A percentile compares a stretch with the other conserved stretches of the same genome.
phyloP scores from a whole-genome alignment of 371 early-diverging fungal genomes.

The Dinochytrium kinnereticum region DNA sequence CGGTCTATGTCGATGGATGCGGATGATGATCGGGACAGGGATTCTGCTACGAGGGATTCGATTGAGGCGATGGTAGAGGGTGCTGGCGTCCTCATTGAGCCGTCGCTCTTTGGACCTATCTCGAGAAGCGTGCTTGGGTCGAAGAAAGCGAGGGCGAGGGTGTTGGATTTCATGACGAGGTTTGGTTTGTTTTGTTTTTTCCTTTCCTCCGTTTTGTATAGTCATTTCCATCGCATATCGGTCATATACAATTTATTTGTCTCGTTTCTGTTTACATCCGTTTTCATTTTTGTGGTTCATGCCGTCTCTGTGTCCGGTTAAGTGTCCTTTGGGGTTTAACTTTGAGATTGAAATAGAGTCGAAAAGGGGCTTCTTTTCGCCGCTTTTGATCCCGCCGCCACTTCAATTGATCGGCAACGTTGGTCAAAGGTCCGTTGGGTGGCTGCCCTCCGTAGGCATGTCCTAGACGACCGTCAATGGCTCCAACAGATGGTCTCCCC shows the following conservation, averaged over 20 bases:
- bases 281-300: not conserved
- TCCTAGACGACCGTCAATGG: slow-evolving; percentile 31
- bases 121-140: slow-evolving; percentile 22
- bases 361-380: slow-evolving; percentile 26
- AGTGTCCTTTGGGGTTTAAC: not conserved
- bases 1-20: not conserved
- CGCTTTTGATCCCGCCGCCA: slow-evolving; percentile 15
- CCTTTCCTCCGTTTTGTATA: not conserved
- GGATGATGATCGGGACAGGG: slow-evolving; percentile 32
- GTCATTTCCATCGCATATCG: no score
- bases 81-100: slow-evolving; percentile 25
- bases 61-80: slow-evolving; percentile 35
- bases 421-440: slow-evolving; percentile 32
- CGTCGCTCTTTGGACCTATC: slow-evolving; percentile 29
- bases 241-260: not conserved
- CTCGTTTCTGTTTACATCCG: not conserved
- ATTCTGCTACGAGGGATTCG: slow-evolving; percentile 25
- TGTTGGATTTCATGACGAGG: slow-evolving; percentile 35
- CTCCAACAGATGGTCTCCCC: slow-evolving; percentile 30
- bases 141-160: slow-evolving; percentile 17
- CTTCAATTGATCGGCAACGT: not conserved
- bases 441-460: slow-evolving; percentile 24
- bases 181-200: not conserved
- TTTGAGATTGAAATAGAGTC: slow-evolving; percentile 15
- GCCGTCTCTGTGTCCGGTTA: no score